Evolutionary conservation across 805 yeast genomes (phyloP).

Genomic region (Kluyveromyces nonfermentans): DNA sequence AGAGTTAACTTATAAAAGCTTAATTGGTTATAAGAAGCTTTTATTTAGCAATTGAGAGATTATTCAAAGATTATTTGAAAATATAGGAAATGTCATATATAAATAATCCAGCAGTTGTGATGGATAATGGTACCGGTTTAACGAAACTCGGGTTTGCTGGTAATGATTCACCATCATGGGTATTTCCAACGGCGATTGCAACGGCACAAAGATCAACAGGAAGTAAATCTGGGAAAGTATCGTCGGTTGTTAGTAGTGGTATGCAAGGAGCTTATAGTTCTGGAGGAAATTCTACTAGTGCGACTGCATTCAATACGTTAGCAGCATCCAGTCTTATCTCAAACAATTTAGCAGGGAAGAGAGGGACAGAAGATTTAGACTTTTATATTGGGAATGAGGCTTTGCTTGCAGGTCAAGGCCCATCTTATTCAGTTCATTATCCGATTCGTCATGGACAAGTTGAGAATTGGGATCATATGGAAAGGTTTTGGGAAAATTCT

Average conservation of each 20-base stretch:
- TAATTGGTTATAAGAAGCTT: neutral
- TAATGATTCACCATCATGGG: constrained; percentile 94
- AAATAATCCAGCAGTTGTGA: constrained; percentile 88
- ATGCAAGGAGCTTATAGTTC: constrained; percentile 18
- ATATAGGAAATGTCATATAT: constrained; percentile 41
- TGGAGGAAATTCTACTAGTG: constrained; percentile 29
- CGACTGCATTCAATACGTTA: constrained; percentile 26
- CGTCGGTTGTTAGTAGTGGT: constrained; percentile 20
- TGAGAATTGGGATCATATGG: constrained; percentile 99
- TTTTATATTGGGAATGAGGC: constrained; percentile 97
- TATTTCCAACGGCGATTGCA: constrained; percentile 90
- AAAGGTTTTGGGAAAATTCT: constrained; percentile 95
- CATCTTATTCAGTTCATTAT: constrained; percentile 76
- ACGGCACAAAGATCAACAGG: constrained; percentile 46
- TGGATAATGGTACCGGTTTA: constrained; percentile 98
- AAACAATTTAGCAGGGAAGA: constrained; percentile 47
- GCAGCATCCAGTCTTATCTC: constrained; percentile 22
- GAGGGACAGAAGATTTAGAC: constrained; percentile 91
- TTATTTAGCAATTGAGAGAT: neutral
- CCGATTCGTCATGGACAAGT: constrained; percentile 98
- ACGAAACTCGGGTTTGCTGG: constrained; percentile 98
- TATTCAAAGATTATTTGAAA: neutral
- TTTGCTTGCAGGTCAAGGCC: constrained; percentile 79
- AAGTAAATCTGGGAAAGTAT: constrained; percentile 31
- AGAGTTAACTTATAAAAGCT: neutral